These are phyloP conservation scores for Penicillium manginii DNA, from an alignment of 495 filamentous ascomycete species.

Conservation along the genomic window DNA sequence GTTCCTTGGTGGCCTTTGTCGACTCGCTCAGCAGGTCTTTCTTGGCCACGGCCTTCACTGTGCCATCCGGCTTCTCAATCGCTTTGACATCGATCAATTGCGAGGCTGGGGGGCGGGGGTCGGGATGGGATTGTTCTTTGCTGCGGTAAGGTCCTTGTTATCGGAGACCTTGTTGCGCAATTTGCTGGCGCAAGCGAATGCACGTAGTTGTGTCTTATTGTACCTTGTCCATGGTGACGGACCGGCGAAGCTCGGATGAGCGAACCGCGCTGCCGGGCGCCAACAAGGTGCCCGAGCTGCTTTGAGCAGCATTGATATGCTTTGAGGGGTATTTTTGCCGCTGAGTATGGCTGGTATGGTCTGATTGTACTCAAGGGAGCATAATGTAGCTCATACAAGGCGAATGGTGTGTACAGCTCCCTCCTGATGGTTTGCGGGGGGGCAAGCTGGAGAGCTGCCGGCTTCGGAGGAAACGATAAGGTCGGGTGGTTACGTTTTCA, in stretches of 20 bases:
- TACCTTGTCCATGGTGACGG: constrained; percentile 31
- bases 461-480: constrained; percentile 42
- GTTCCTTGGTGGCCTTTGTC: constrained; percentile 70
- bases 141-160: constrained; percentile 15
- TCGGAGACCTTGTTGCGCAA: constrained; percentile 26
- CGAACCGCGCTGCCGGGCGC: constrained; percentile 40
- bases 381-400: constrained; percentile 28
- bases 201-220: constrained; percentile 33
- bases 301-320: constrained; percentile 48
- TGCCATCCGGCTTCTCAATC: constrained; percentile 26
- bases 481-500: neutral
- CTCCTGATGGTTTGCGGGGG: constrained; percentile 27
- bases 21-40: constrained; percentile 61
- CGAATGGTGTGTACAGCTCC: constrained; percentile 21
- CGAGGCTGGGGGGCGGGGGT: constrained; percentile 20
- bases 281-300: constrained; percentile 46
- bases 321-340: neutral
- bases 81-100: constrained; percentile 24
- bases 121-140: constrained; percentile 13
- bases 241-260: constrained; percentile 34
- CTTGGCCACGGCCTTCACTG: constrained; percentile 41
- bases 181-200: constrained; percentile 28
- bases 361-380: constrained; percentile 29
- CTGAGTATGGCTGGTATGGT: constrained; percentile 2
- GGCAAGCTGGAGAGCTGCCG: constrained; percentile 39